Evolutionary conservation across 2,329 filamentous ascomycete species (phyloP).

Genomic region (Gnomoniopsis sp.): DNA sequence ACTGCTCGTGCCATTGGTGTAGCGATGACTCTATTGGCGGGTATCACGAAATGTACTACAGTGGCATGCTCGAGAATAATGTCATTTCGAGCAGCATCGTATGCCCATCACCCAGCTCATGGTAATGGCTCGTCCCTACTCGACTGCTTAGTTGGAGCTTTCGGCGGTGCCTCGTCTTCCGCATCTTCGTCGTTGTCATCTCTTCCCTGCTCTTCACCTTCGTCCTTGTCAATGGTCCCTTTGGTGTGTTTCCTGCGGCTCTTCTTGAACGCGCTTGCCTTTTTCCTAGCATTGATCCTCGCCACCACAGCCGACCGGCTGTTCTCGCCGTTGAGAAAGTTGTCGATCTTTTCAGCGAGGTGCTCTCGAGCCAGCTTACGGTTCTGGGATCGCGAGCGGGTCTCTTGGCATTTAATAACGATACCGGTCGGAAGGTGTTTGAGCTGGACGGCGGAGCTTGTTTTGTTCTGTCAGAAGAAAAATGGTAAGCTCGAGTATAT

Average conservation of each 20-base stretch:
- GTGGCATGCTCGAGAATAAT: not conserved
- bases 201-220: constrained; percentile 9
- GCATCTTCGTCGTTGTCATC: not conserved
- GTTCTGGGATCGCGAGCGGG: constrained; percentile 82
- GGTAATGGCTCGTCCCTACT: not conserved
- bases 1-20: constrained; percentile 10
- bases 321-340: constrained; percentile 65
- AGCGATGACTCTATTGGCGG: not conserved
- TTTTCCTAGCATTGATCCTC: constrained; percentile 61
- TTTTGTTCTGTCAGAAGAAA: constrained; percentile 74
- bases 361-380: constrained; percentile 77
- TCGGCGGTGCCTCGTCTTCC: not conserved
- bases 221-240: constrained; percentile 14
- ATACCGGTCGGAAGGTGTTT: constrained; percentile 87
- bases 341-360: constrained; percentile 72
- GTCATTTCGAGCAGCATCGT: too few species aligned
- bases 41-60: not conserved
- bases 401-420: constrained; percentile 91
- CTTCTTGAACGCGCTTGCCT: constrained; percentile 79
- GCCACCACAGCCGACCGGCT: constrained; percentile 65
- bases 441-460: constrained; percentile 88
- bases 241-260: constrained; percentile 67
- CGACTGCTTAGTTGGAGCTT: too few species aligned
- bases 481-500: not conserved
- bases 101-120: not conserved